Evolutionary conservation across 202 grass and related monocot genomes (phyloP).

Genomic region (Brachypodium distachyon): DNA sequence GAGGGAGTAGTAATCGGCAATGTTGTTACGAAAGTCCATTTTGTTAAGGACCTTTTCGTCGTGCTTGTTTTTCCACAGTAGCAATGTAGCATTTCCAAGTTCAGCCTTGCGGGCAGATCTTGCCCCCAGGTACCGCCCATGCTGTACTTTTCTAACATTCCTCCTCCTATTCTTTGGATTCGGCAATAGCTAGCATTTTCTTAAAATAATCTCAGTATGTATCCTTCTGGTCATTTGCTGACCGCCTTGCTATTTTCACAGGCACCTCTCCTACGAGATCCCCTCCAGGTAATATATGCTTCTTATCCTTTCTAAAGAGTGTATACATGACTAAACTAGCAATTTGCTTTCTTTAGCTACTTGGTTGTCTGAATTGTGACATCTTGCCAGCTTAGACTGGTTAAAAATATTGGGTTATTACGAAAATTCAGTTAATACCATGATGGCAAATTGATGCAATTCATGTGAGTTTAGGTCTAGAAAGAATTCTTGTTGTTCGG

Average conservation of each 20-base stretch:
- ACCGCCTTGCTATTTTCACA: background rate
- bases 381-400: background rate
- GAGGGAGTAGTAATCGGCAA: background rate
- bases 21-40: background rate
- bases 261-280: constrained; percentile 11
- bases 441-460: background rate
- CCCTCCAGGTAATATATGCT: constrained; percentile 40
- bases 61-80: background rate
- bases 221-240: background rate
- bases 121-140: too few species aligned
- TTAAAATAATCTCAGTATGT: background rate
- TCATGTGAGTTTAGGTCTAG: background rate
- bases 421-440: background rate
- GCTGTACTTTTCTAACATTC: background rate
- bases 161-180: background rate
- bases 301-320: background rate
- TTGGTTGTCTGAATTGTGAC: background rate
- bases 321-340: background rate
- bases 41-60: background rate
- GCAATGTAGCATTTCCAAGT: background rate
- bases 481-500: background rate
- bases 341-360: constrained; percentile 1
- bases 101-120: background rate
- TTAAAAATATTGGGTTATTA: background rate
- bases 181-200: background rate